Conservation (phyloP, 768 basidiomycete species). For the Trametes gibbosa region DNA sequence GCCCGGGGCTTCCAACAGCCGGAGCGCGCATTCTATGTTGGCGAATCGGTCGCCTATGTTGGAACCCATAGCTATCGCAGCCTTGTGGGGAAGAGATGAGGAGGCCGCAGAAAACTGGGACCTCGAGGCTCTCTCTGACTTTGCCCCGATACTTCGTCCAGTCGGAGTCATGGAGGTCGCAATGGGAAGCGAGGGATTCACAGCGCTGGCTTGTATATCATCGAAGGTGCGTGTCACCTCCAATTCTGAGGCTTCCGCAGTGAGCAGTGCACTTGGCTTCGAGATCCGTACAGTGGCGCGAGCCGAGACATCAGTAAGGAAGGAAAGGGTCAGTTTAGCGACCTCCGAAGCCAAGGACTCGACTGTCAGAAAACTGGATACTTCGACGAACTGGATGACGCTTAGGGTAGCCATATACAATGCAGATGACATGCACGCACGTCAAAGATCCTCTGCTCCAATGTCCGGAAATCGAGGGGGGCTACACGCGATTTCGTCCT, state of each 20-base stretch:
- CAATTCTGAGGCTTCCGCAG: constrained; percentile 64
- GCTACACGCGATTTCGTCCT: constrained; percentile 9
- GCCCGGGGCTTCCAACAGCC: constrained; percentile 57
- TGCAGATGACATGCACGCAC: constrained; percentile 31
- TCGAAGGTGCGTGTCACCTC: constrained; percentile 47
- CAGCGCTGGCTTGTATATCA: constrained; percentile 19
- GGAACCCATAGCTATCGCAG: constrained; percentile 80
- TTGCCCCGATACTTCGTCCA: no score
- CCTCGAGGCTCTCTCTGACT: not conserved
- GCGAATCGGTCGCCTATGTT: constrained; percentile 86
- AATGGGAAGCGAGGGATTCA: not conserved
- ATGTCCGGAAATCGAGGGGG: constrained; percentile 39
- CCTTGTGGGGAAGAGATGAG: constrained; percentile 32
- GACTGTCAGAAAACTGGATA: constrained; percentile 57
- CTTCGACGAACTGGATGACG: constrained; percentile 41
- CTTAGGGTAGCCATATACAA: not conserved
- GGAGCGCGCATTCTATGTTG: constrained; percentile 78
- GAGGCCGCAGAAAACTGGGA: not conserved
- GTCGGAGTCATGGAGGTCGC: not conserved
- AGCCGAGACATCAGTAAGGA: constrained; percentile 21
- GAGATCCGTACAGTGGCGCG: constrained; percentile 54
- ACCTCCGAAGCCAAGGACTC: constrained; percentile 66
- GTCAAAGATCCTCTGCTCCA: constrained; percentile 36
- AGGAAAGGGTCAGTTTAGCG: constrained; percentile 44
- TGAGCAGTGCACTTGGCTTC: constrained; percentile 69